Evolutionary conservation across 352 stramenopile species (phyloP), one percentile per base, ranked within the genome.

Genomic region (Phytophthora quininea): DNA sequence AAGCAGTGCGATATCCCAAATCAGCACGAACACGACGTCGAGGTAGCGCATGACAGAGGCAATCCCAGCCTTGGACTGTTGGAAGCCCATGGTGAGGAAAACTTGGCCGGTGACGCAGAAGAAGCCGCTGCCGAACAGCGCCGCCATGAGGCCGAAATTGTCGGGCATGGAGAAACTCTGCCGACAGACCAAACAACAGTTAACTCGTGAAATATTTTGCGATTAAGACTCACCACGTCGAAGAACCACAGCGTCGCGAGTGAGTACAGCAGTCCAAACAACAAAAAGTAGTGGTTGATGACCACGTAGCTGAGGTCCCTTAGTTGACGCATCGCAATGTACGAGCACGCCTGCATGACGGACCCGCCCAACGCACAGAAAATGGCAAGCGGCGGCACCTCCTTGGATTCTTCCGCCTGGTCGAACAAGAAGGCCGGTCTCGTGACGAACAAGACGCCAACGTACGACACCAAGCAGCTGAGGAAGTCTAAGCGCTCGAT

Each of bases 31-130:
- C 27, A 91, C 83, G 10, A 93, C 83, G 54, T 91, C 85, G 15
- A 91, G 58, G 64, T 91, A 91, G 37, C 86, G 83, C 83, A 92
- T 90, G 51, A 92, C 79, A 24, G 82, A 91, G 1, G 86, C 86
- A 27, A 91, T 86, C 19, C 83, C 83, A 1, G 81, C 80, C 48
- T 91, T 92, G 30, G 89, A 84, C n/a, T 88, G 69, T 62, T 93
- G 86, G 53, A 93, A 92, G 7, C 86, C 86, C 48, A 83, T 84
- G 3, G 86, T 93, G 29, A 93, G 64, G 49, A 88, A 81, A 15
- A 90, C 55, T 53, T 92, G 83, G 3, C 81, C 82, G 2, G 87
- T 38, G 57, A 84, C 88, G 15, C 80, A 85, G 54, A 91, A 84
- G 32, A 84, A 19, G 4, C 83, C 86, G 12, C 67, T 82, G 51